Evolutionary conservation across 176 grass and related monocot species (phyloP).

Genomic region (Carex myosuroides): DNA sequence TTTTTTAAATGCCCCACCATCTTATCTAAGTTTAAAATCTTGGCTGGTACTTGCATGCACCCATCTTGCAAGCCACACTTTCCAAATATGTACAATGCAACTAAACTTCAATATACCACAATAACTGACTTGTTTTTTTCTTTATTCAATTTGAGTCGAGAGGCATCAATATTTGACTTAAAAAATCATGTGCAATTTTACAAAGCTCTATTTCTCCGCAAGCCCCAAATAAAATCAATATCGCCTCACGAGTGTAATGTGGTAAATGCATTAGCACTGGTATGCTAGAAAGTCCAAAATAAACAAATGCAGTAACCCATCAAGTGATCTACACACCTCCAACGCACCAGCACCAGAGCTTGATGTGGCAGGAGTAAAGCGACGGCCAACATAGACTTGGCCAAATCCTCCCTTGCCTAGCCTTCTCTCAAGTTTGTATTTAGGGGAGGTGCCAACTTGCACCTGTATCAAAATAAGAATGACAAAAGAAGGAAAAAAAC

Average conservation of each 20-base stretch:
- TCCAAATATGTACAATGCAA: background rate
- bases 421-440: constrained; percentile 72
- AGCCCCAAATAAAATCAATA: background rate
- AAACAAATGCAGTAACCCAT: too few species aligned
- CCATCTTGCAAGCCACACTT: background rate
- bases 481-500: background rate
- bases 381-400: constrained; percentile 94
- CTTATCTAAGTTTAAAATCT: background rate
- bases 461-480: constrained; percentile 40
- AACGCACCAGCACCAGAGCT: constrained; percentile 44
- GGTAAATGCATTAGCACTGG: background rate
- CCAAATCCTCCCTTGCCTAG: constrained; percentile 99
- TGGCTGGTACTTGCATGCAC: background rate
- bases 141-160: background rate
- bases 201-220: background rate
- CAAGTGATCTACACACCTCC: constrained; percentile 43
- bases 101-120: background rate
- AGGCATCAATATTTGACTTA: background rate
- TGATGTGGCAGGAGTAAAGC: constrained; percentile 31
- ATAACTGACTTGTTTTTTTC: background rate
- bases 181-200: background rate
- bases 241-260: background rate
- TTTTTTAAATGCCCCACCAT: background rate
- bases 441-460: constrained; percentile 79
- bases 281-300: background rate